Evolutionary conservation across 2,329 filamentous ascomycete genomes (phyloP), one percentile per base, ranked within the genome.

Genomic region (Fusarium newnesense): DNA sequence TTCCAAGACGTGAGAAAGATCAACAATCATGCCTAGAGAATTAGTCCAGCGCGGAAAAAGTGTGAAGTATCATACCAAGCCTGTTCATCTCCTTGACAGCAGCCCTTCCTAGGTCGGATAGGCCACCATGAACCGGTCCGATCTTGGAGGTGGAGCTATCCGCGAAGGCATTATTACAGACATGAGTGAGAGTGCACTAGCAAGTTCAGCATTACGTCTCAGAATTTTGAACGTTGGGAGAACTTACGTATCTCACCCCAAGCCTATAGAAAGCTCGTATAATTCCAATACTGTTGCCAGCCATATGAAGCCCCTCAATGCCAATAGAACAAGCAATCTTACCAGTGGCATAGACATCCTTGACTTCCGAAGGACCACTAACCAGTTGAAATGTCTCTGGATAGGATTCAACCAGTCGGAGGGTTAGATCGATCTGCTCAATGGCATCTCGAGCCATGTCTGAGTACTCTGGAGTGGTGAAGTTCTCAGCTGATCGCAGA

Each of bases 21-120:
- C 64, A 5, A 67, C 18, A 9, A 67, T 67, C 64, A 67, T 67
- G 0, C 64, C 62, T 60, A 16, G 0, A 9, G 0, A 2, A 4
- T 66, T 24, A 66, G 60, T n/a, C 1, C 0, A 6, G 8, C 0
- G 1, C 2, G 0, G 0, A 12, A 0, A 5, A 1, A 11, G 5
- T 5, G 3, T 4, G 4, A 3, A n/a, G 9, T 7, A 1, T 2
- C 9, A 4, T 43, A 66, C 64, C 64, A 0, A 67, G 44, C 5
- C 64, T 44, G 9, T 67, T 67, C 64, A 67, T 67, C 19, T 67
- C 64, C 6, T 18, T 28, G 2, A 67, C 52, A 15, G 62, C 62
- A 11, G 62, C 52, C 19, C 13, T 52, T 40, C 64, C 64, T 2
- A 67, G 21, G 3, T 52, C 44, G 0, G 64, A 67, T 1, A 67